Base-by-base conservation (phyloP, 2,329 filamentous ascomycete species). In the Fusarium sublunatum region DNA sequence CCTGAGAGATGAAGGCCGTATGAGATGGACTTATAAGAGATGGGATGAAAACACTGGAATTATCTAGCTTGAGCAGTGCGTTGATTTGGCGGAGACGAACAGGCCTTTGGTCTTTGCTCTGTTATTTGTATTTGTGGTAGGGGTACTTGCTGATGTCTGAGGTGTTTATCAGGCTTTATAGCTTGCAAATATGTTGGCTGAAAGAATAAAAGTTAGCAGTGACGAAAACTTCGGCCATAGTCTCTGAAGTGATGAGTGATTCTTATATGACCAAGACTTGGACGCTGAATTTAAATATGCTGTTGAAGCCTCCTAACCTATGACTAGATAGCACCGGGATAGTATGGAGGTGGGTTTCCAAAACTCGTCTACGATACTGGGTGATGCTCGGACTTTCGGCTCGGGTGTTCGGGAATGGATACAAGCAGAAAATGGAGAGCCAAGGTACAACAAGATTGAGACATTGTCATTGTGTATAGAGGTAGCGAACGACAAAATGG, bases 341-440 rank as follows among this genome's bases (percentile, higher is more conserved):
- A 19, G 28, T 15, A 7, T 28, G 10, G 26, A 22, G 32, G 26
- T 45, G 13, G 41, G 15, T 50, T 19, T 19, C 19, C 19, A 19
- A 19, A 19, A 19, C 19, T 19, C 19, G 19, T 19, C 19, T 46
- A 35, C 12, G 25, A 25, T 12, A 11, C 24, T 45, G 25, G 34
- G 47, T 15, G 29, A 40, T 29, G 42, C 61, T 67, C 65, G 64
- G 65, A 50, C 42, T 64, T 65, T 68, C 65, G 65, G 65, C 65
- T 68, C 65, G 65, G 64, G 44, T 48, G 41, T 58, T 67, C 65
- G 64, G 64, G 52, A 64, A 34, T 22, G 6, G 47, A 29, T 38
- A 5, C 3, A 38, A 29, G 12, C 42, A 58, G 25, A 19, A 8
- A 26, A 39, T 7, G 28, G 15, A 13, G 29, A 34, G 28, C 11